phyloP scores from a whole-genome alignment of 2,329 filamentous ascomycete genomes.

The Lecanicillium sp. region DNA sequence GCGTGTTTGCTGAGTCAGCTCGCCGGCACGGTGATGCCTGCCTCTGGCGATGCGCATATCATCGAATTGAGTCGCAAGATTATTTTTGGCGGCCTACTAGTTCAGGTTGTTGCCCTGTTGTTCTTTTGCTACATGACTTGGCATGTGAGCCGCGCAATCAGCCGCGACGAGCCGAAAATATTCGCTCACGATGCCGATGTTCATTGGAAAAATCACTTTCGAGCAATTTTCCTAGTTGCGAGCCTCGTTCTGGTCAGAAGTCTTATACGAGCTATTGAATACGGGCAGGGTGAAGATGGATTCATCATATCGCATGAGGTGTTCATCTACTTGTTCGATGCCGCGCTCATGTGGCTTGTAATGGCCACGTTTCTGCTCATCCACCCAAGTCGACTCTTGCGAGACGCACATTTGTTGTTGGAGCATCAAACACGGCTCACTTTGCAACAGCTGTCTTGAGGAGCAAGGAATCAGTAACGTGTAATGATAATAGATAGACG shows the following conservation, averaged over 20 bases:
- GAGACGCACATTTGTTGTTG: neutral
- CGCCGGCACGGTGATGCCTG: constrained; percentile 7
- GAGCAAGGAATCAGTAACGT: too few species aligned
- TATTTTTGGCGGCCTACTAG: constrained; percentile 5
- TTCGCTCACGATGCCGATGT: constrained; percentile 4
- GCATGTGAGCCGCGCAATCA: neutral
- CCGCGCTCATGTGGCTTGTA: constrained; percentile 19
- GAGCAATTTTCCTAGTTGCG: constrained; percentile 10
- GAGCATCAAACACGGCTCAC: constrained; percentile 5
- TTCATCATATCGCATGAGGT: constrained; percentile 22
- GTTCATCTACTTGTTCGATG: constrained; percentile 25
- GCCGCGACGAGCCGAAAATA: constrained; percentile 13
- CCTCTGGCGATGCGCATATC: neutral
- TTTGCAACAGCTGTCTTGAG: too few species aligned
- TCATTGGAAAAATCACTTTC: constrained; percentile 20
- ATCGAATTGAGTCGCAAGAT: neutral
- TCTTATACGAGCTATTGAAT: constrained; percentile 31
- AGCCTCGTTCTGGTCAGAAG: constrained; percentile 28
- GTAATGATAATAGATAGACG: too few species aligned
- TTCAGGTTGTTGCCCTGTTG: neutral
- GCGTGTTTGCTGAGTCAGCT: constrained; percentile 26
- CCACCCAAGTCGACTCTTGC: constrained; percentile 1
- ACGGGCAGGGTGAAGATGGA: constrained; percentile 21
- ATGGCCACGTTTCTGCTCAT: constrained; percentile 12
- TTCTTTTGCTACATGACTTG: neutral